A percentile compares a stretch with the other conserved stretches of the same genome.
Conservation (phyloP, 371 early-diverging fungal species). For the Mucor lusitanicus region DNA sequence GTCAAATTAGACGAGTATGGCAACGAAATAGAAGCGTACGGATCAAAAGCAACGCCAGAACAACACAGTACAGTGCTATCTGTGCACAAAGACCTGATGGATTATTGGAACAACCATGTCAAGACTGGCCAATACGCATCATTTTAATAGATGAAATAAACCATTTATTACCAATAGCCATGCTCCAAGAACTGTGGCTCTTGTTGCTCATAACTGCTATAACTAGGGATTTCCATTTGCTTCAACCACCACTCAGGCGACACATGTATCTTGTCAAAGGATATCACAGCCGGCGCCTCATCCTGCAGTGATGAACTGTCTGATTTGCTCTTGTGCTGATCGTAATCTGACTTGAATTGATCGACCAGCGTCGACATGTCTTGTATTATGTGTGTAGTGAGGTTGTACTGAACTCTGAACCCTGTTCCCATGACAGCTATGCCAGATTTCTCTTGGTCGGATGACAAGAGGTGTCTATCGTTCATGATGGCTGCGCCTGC, state of each 20-base stretch:
- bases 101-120: constrained; percentile 13
- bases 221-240: constrained; percentile 17
- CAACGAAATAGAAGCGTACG: constrained; percentile 30
- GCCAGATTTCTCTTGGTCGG: not conserved
- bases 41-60: constrained; percentile 30
- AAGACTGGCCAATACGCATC: not conserved
- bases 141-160: not conserved
- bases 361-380: constrained; percentile 4
- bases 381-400: not conserved
- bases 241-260: constrained; percentile 36
- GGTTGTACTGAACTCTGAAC: constrained; percentile 10
- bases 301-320: not conserved
- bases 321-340: constrained; percentile 2
- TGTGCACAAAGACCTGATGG: not conserved
- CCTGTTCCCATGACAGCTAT: constrained; percentile 12
- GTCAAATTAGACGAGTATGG: constrained; percentile 13
- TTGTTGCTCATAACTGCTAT: constrained; percentile 6
- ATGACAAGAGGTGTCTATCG: constrained; percentile 2
- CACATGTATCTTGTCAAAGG: constrained; percentile 16
- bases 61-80: constrained; percentile 14
- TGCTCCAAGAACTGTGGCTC: constrained; percentile 1
- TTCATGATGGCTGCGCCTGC: constrained; percentile 25
- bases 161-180: constrained; percentile 6
- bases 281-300: constrained; percentile 8
- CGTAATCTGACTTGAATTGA: constrained; percentile 8